Evolutionary conservation across 768 basidiomycete species (phyloP), one percentile per base, ranked within the genome.

Genomic region (Pisolithus albus): DNA sequence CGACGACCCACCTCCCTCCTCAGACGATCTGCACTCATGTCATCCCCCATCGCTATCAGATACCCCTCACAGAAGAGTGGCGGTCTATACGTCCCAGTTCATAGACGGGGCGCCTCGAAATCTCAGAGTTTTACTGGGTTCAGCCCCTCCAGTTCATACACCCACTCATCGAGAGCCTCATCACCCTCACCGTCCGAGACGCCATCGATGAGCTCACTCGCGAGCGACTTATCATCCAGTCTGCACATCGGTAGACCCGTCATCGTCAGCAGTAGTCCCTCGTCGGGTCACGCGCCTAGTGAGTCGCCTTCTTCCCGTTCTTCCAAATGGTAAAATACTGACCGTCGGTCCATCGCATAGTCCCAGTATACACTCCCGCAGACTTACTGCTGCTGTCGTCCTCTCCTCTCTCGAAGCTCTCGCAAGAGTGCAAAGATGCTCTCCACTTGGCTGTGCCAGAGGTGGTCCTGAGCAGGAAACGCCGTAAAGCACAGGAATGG

Each of bases 81-180:
- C 32, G 30, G 16, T 7, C 60, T 71, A 28, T 77, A 77, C 50
- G 48, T 76, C 36, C 75, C 76, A 23, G 52, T 76, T 0, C 74
- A 77, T 47, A 70, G 64, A 54, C 70, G 75, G 30, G 45, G 49
- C 32, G 52, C 7, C 34, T 38, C 51, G 16, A 30, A 15, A 36
- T 34, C 43, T 45, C 24, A 41, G 21, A 41, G 23, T 3, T 5
- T n/a, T n/a, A 2, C 24, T 15, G 43, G 43, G 24, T 18, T 38
- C 47, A 13, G 30, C 44, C 16, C 45, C 37, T 19, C 42, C 18
- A 59, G 61, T 52, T 58, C 52, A 18, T 52, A 60, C 18, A 62
- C 67, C 18, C 26, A 32, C 26, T 53, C 51, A 18, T 59, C 61
- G 21, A 42, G 54, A 7, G 21, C 52, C 6, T 49, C 59, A 1